These are phyloP conservation scores for Rubus parviflorus DNA, from an alignment of 306 rosid species.

Conservation along the genomic window DNA sequence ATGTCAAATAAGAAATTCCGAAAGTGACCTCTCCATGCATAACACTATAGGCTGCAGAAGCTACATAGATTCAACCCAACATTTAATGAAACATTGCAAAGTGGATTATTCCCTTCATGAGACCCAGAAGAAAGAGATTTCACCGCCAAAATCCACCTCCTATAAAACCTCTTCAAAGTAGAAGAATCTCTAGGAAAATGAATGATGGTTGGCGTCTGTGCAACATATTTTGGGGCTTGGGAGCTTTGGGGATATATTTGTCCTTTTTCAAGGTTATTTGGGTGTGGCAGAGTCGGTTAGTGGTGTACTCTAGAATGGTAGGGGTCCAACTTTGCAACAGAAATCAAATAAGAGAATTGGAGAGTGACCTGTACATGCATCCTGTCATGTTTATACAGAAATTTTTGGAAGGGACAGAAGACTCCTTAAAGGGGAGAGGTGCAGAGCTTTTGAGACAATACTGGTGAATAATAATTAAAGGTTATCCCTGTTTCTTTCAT, in stretches of 20 bases:
- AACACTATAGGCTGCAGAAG: not conserved
- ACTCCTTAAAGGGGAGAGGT: not conserved
- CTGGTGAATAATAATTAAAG: not conserved
- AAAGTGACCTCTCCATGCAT: not conserved
- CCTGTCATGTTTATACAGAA: not conserved
- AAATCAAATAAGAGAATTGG: too few species aligned
- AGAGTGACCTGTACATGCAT: not conserved
- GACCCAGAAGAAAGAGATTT: not conserved
- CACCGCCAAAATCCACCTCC: not conserved
- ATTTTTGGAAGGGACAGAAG: not conserved
- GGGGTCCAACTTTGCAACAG: not conserved
- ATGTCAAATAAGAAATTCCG: not conserved
- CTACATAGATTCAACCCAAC: not conserved
- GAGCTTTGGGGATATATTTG: not conserved
- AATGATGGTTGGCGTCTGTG: not conserved
- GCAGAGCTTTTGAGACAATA: not conserved
- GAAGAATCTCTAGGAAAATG: too few species aligned
- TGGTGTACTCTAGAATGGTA: not conserved
- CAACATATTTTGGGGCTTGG: not conserved
- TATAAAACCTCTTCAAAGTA: too few species aligned
- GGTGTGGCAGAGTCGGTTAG: not conserved
- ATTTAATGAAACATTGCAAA: not conserved
- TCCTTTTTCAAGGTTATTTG: too few species aligned
- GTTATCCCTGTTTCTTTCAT: conserved; percentile 1
- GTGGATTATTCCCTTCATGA: not conserved